phyloP scores from a whole-genome alignment of 179 eudicot species.

The Patellifolia procumbens region DNA sequence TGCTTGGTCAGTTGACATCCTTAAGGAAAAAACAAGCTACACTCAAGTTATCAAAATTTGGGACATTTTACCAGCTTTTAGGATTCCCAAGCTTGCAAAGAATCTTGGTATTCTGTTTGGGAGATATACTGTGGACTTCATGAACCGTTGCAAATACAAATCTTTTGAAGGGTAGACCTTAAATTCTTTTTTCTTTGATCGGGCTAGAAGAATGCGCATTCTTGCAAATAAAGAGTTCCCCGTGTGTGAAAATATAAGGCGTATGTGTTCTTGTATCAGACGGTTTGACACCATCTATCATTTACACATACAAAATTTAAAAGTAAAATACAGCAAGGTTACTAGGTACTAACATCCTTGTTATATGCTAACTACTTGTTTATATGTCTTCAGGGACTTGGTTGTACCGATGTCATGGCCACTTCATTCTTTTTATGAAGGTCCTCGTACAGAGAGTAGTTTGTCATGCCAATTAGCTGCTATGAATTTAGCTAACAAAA shows the following conservation, averaged over 20 bases:
- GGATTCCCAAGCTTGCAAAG: constrained; percentile 32
- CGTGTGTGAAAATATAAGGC: background rate
- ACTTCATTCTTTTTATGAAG: background rate
- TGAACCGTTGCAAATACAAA: constrained; percentile 39
- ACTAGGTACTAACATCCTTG: no score
- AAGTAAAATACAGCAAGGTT: no score
- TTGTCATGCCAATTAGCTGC: constrained; percentile 34
- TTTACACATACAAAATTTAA: no score
- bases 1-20: constrained; percentile 34
- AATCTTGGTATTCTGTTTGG: constrained; percentile 30
- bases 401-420: constrained; percentile 51
- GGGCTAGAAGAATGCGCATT: background rate
- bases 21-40: constrained; percentile 19
- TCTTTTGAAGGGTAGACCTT: constrained; percentile 42
- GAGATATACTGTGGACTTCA: constrained; percentile 30
- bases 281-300: no score
- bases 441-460: constrained; percentile 1
- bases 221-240: background rate
- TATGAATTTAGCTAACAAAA: constrained; percentile 26
- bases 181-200: background rate
- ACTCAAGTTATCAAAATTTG: constrained; percentile 50
- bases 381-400: constrained; percentile 28
- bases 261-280: background rate
- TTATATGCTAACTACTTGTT: no score
- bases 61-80: constrained; percentile 36